Percentiles rank a stretch among this genome's conserved stretches.
These are phyloP conservation scores for Hordeum marinum DNA, from an alignment of 176 grass and related monocot genomes.

Conservation along the genomic window DNA sequence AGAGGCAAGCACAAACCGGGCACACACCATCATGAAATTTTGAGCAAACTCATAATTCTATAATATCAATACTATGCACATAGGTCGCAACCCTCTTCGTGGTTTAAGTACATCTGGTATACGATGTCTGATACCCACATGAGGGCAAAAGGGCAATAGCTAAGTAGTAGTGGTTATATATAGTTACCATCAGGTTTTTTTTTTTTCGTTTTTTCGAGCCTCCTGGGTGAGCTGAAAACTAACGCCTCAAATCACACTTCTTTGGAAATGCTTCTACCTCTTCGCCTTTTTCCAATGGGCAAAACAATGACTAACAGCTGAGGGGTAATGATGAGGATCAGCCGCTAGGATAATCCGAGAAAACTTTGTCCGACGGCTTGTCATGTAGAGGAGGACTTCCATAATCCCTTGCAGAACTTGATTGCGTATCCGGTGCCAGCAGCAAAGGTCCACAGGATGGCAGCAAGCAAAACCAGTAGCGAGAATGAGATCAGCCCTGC, in stretches of 20 bases:
- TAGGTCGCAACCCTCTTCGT: neutral
- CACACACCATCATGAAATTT: neutral
- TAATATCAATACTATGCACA: conserved; percentile 22
- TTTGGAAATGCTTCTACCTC: conserved; percentile 15
- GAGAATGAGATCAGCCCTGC: conserved; percentile 50
- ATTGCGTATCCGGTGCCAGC: conserved; percentile 47
- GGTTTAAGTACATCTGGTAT: conserved; percentile 20
- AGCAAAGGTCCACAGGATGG: conserved; percentile 64
- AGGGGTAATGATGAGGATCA: neutral
- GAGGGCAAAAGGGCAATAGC: conserved; percentile 21
- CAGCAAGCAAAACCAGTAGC: conserved; percentile 56
- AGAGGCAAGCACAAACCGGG: neutral
- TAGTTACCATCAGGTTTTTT: neutral
- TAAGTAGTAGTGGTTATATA: conserved; percentile 8
- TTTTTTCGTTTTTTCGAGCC: neutral
- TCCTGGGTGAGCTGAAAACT: conserved; percentile 4
- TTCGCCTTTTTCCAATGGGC: conserved; percentile 4
- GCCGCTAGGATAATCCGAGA: neutral
- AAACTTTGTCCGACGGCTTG: neutral
- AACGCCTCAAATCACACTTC: conserved; percentile 3
- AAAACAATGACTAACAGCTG: conserved; percentile 1
- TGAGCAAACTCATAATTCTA: neutral
- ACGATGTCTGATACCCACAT: neutral
- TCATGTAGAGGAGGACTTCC: conserved; percentile 28
- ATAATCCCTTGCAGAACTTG: conserved; percentile 53